phyloP scores from a whole-genome alignment of 345 rosid species.

The Moringa oleifera region DNA sequence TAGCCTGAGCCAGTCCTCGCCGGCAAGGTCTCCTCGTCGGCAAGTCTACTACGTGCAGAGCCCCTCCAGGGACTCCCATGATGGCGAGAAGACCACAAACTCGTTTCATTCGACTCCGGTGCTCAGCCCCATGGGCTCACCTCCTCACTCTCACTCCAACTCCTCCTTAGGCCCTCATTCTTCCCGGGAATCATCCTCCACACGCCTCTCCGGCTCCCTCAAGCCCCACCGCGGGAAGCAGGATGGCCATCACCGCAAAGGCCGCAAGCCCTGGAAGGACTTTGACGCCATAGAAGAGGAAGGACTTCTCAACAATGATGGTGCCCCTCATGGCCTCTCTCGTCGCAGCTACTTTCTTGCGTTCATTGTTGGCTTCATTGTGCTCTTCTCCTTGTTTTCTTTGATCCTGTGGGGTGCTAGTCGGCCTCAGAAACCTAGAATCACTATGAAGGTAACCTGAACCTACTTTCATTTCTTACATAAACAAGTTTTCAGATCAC shows the following conservation, averaged over 20 bases:
- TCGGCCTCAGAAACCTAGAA: conserved; percentile 49
- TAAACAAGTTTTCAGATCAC: not conserved
- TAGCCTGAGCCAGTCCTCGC: conserved; percentile 55
- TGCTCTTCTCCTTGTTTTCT: conserved; percentile 50
- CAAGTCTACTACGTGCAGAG: conserved; percentile 71
- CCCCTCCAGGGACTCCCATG: conserved; percentile 66
- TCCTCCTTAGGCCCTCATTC: conserved; percentile 69
- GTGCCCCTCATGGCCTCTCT: conserved; percentile 16
- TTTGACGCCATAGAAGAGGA: conserved; percentile 80
- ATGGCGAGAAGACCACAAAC: conserved; percentile 61
- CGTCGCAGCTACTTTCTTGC: conserved; percentile 50
- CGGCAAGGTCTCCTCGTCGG: conserved; percentile 40
- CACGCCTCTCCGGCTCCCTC: conserved; percentile 51
- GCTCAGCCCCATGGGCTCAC: conserved; percentile 61
- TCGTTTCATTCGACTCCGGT: conserved; percentile 65
- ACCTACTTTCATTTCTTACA: not conserved
- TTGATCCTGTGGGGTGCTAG: conserved; percentile 74
- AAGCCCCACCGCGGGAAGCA: conserved; percentile 30
- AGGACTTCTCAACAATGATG: conserved; percentile 39
- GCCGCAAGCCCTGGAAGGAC: conserved; percentile 34
- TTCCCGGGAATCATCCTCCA: conserved; percentile 57
- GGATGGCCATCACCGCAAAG: conserved; percentile 17
- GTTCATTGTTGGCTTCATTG: conserved; percentile 43
- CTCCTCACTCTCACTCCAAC: conserved; percentile 70
- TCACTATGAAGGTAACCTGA: conserved; percentile 51